These are phyloP conservation scores for Mollisia scopiformis DNA, from an alignment of 2,329 filamentous ascomycete species.

Conservation along the genomic window DNA sequence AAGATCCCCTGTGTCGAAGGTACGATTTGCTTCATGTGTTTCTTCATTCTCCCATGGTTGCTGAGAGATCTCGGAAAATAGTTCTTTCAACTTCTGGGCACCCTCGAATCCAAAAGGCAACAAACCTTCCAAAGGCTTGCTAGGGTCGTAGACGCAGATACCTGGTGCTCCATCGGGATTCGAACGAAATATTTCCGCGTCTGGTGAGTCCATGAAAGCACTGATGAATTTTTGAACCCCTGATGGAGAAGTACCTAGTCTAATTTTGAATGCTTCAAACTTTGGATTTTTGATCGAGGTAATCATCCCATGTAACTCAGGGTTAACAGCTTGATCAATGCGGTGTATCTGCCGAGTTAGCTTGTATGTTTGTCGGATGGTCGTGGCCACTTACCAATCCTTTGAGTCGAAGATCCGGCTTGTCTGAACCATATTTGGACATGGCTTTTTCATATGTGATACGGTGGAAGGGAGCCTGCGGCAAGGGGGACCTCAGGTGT, in stretches of 20 bases:
- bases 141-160: slow-evolving; percentile 74
- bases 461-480: slow-evolving; percentile 22
- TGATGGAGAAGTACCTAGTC: slow-evolving; percentile 54
- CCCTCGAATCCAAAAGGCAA: slow-evolving; percentile 77
- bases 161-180: slow-evolving; percentile 81
- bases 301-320: slow-evolving; percentile 74
- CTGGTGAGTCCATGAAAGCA: slow-evolving; percentile 70
- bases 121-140: slow-evolving; percentile 75
- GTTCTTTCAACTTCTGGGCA: slow-evolving; percentile 50
- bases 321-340: slow-evolving; percentile 65
- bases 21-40: slow-evolving; percentile 38
- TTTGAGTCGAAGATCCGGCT: slow-evolving; percentile 83
- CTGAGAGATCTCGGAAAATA: slow-evolving; percentile 16
- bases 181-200: slow-evolving; percentile 59
- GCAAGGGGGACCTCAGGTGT: slow-evolving; percentile 9
- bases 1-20: slow-evolving; percentile 70
- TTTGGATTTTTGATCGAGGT: slow-evolving; percentile 68
- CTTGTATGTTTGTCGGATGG: background rate
- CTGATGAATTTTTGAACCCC: slow-evolving; percentile 64
- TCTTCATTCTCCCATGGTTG: slow-evolving; percentile 21
- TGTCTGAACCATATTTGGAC: slow-evolving; percentile 82
- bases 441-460: slow-evolving; percentile 79
- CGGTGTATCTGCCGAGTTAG: slow-evolving; percentile 56
- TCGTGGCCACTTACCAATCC: slow-evolving; percentile 53
- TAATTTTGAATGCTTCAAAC: slow-evolving; percentile 75